A percentile compares a stretch with the other conserved stretches of the same genome.
Conservation (phyloP, 495 filamentous ascomycete species). For the Collariella sp. region DNA sequence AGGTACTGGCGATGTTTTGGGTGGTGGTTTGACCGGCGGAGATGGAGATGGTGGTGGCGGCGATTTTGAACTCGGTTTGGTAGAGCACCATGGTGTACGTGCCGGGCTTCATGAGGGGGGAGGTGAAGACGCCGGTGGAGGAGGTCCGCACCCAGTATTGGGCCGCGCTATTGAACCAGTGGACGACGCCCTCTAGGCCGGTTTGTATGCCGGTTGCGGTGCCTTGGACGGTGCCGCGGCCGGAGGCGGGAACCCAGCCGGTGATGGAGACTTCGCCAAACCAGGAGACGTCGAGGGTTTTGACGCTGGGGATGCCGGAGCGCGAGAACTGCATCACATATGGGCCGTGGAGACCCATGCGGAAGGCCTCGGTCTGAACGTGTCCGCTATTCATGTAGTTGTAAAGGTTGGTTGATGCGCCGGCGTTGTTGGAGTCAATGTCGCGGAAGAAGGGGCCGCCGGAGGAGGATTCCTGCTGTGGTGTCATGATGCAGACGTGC, state of each 20-base stretch:
- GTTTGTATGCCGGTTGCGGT: conserved; percentile 45
- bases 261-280: conserved; percentile 48
- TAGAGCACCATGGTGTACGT: conserved; percentile 61
- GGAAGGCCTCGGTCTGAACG: conserved; percentile 52
- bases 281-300: conserved; percentile 47
- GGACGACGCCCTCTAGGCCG: conserved; percentile 47
- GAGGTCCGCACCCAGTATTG: conserved; percentile 56
- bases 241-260: conserved; percentile 47
- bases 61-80: conserved; percentile 53
- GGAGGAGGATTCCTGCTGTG: conserved; percentile 44
- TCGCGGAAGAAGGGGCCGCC: conserved; percentile 57
- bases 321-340: conserved; percentile 55
- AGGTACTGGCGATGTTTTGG: conserved; percentile 45
- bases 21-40: conserved; percentile 45
- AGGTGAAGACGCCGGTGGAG: conserved; percentile 48
- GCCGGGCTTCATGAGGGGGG: conserved; percentile 58
- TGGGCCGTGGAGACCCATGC: conserved; percentile 59
- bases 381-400: conserved; percentile 64
- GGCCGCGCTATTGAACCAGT: conserved; percentile 55
- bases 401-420: conserved; percentile 49
- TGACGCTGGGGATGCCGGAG: conserved; percentile 44
- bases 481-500: conserved; percentile 45
- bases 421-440: conserved; percentile 57
- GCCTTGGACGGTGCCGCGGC: conserved; percentile 51
- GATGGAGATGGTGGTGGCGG: conserved; percentile 45